Conservation (phyloP, 768 basidiomycete species). For the Trametes punicea region DNA sequence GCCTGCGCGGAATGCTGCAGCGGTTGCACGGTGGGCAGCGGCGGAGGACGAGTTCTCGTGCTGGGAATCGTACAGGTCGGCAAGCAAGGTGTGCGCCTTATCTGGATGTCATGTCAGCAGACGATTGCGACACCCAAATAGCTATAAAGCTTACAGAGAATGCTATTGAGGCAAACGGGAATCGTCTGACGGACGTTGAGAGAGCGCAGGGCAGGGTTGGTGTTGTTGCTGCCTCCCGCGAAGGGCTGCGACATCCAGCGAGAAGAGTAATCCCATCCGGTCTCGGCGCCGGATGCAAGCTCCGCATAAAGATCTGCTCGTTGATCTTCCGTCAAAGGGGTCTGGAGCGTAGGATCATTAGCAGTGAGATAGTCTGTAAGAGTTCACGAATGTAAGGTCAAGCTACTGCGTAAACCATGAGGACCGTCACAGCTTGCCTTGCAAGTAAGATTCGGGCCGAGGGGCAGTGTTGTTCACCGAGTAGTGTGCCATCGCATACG, state of each 20-base stretch:
- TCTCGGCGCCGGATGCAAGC: slow-evolving; percentile 86
- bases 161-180: slow-evolving; percentile 79
- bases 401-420: too few species aligned
- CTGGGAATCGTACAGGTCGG: slow-evolving; percentile 53
- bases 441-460: slow-evolving; percentile 79
- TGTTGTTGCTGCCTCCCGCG: slow-evolving; percentile 38
- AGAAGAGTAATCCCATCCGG: slow-evolving; percentile 49
- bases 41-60: slow-evolving; percentile 38
- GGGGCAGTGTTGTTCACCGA: slow-evolving; percentile 82
- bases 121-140: slow-evolving; percentile 8
- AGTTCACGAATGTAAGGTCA: background rate
- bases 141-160: slow-evolving; percentile 59
- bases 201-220: slow-evolving; percentile 57
- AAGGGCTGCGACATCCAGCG: slow-evolving; percentile 43
- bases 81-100: slow-evolving; percentile 58
- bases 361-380: slow-evolving; percentile 72
- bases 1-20: slow-evolving; percentile 56
- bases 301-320: slow-evolving; percentile 75
- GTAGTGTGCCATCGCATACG: slow-evolving; percentile 67
- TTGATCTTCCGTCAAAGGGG: slow-evolving; percentile 57
- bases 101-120: slow-evolving; percentile 38
- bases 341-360: slow-evolving; percentile 55
- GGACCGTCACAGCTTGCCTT: slow-evolving; percentile 38
- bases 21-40: slow-evolving; percentile 50
- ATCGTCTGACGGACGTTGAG: slow-evolving; percentile 69